Base-by-base conservation (phyloP, 345 rosid genomes). In the Trapa incisa region DNA sequence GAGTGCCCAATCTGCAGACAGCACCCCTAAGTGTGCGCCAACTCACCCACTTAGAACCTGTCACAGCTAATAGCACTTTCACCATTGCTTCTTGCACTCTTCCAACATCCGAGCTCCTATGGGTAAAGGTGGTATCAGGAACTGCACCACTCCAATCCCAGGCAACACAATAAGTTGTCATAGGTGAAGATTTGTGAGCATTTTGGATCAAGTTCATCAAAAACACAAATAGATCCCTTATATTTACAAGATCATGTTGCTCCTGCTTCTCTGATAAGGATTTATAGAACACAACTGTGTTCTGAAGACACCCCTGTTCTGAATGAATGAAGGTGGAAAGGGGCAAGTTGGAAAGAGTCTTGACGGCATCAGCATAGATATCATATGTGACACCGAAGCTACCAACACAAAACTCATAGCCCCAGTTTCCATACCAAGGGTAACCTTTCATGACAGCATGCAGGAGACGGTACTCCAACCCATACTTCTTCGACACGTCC, bases 391-490 rank as follows among this genome's bases (percentile, higher is more conserved):
- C 65, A 62, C 82, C 87, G 41, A 79, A 87, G 74, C 93, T 85
- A 16, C 90, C 93, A 13, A 86, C 77, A 64, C 88, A 85, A 39
- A 87, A 85, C 68, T 87, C 82, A 68, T 85, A 85, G 65, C 90
- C 90, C 93, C 90, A 87, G 39, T 85, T 79, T 39, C 90, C 90
- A 71, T 87, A 87, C 93, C 93, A 85, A 1, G 90, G 75, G 65
- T 69, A 75, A 22, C 88, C 90, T 58, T 78, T 82, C 38, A 71
- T 79, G 65, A 85, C 71, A 22, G 88, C 87, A 75, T 87, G 86
- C 56, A 87, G 83, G 15, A 87, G 73, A 39, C 93, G 79, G 57
- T 83, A 87, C 35, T 87, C 88, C 75, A 82, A 32, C 10, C 85
- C 83, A 48, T 79, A 87, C 72, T 87, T 87, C 67, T 78, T 83